Evolutionary conservation across 176 grass and related monocot genomes (phyloP), one percentile per base, ranked within the genome.

Genomic region (Aegilops speltoides): DNA sequence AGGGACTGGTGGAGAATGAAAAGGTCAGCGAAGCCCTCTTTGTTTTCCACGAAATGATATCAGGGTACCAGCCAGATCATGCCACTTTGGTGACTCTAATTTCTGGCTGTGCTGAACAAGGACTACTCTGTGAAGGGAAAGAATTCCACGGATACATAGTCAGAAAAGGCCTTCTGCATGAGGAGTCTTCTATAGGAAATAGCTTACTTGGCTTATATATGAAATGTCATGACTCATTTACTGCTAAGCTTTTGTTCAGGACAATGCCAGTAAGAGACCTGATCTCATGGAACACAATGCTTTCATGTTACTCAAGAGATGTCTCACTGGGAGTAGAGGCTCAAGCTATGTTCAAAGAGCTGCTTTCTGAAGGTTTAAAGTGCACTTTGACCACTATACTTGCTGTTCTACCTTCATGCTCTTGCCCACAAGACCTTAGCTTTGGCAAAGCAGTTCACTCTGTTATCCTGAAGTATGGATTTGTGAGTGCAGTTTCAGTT

Each of bases 221-320:
- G 50, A 88, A 92, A 78, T 96, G 92, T 14, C 14, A 86, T 5
- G 8, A 89, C 22, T 11, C 82, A 67, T 79, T 37, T 82, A 74
- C 79, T 60, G 90, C 93, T 0, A n/a, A 22, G 12, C 24, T 79
- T 68, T 24, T 98, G 28, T 98, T 98, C 36, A 84, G 56, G 23
- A 88, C 62, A 54, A 98, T 96, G 88, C 82, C 89, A 64, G 63
- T 26, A 10, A 94, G 88, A 71, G 96, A 98, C 36, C 20, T 98
- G 64, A 88, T 92, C 67, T 94, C 93, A 14, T 98, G 93, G 96
- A 96, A 96, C 76, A 92, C 92, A 14, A 91, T 96, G 86, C 82
- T 98, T 78, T 94, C 88, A 87, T 81, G 90, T 23, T 91, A 74
- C 84, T 79, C 93, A 34, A 86, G 82, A 86, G 86, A 84, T 62